These are phyloP conservation scores for Aphanomyces cochlioides DNA, from an alignment of 352 stramenopile genomes.

Conservation along the genomic window DNA sequence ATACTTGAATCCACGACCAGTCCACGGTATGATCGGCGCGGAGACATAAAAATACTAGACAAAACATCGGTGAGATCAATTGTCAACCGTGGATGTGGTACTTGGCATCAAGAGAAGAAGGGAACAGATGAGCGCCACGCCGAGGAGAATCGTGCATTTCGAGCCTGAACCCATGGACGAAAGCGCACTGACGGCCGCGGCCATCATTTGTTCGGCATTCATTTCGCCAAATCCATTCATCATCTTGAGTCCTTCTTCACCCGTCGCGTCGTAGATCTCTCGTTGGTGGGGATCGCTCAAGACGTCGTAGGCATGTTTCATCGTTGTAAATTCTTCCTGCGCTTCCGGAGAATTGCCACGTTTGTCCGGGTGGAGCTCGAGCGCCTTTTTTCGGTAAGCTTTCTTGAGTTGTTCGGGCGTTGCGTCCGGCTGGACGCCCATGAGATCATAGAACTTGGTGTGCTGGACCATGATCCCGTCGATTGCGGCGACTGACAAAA, in stretches of 20 bases:
- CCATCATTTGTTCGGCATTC: slow-evolving; percentile 36
- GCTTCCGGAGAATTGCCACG: slow-evolving; percentile 71
- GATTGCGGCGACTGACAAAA: not conserved
- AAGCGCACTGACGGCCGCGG: slow-evolving; percentile 67
- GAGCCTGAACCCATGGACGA: slow-evolving; percentile 57
- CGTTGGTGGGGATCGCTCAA: slow-evolving; percentile 84
- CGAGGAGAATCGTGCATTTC: slow-evolving; percentile 62
- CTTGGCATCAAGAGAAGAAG: slow-evolving; percentile 83
- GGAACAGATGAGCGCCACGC: slow-evolving; percentile 59
- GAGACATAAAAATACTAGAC: slow-evolving; percentile 74
- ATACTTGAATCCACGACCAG: slow-evolving; percentile 75
- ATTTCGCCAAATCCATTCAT: slow-evolving; percentile 85
- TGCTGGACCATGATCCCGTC: slow-evolving; percentile 9
- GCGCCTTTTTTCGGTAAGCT: slow-evolving; percentile 85
- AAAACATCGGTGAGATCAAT: slow-evolving; percentile 21
- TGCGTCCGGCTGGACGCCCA: slow-evolving; percentile 64
- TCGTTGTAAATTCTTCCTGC: slow-evolving; percentile 88
- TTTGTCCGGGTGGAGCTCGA: slow-evolving; percentile 90
- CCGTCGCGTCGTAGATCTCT: slow-evolving; percentile 73
- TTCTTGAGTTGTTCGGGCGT: slow-evolving; percentile 88
- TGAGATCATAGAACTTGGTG: slow-evolving; percentile 55
- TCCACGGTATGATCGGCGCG: slow-evolving; percentile 64
- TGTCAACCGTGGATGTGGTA: slow-evolving; percentile 34
- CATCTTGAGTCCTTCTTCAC: slow-evolving; percentile 79
- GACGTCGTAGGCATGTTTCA: slow-evolving; percentile 93